Conservation (phyloP, 352 stramenopile genomes). For the Phytopythium litorale region DNA sequence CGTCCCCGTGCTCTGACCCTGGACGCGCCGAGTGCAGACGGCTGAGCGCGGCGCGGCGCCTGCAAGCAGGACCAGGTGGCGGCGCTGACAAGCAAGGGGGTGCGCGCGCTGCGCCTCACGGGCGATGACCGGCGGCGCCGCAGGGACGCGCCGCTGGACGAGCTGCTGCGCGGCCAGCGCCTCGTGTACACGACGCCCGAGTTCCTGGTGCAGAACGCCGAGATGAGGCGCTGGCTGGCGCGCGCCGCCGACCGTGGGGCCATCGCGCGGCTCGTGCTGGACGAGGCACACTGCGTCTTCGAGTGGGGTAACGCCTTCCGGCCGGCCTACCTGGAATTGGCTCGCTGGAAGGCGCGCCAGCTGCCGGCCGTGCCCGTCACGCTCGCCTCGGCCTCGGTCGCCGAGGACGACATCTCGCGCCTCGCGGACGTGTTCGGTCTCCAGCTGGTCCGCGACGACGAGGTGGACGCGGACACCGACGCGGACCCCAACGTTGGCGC, state of each 20-base stretch:
- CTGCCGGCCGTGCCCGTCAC: constrained; percentile 57
- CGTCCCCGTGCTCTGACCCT: constrained; percentile 2
- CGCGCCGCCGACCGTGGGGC: constrained; percentile 13
- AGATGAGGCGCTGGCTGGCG: constrained; percentile 48
- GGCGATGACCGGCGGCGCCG: constrained; percentile 20
- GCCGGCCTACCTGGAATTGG: constrained; percentile 62
- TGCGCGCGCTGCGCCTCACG: constrained; percentile 47
- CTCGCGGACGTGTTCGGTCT: constrained; percentile 53
- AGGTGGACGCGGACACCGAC: no score
- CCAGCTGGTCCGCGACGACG: constrained; percentile 12
- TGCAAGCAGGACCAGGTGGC: constrained; percentile 59
- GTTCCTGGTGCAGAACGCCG: constrained; percentile 61
- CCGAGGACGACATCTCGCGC: constrained; percentile 51
- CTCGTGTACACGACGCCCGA: constrained; percentile 83
- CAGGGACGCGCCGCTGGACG: constrained; percentile 15
- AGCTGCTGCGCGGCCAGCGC: constrained; percentile 34
- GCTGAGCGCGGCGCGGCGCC: background rate
- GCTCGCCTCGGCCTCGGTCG: constrained; percentile 66
- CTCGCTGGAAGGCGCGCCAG: constrained; percentile 43
- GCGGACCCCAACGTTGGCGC: background rate
- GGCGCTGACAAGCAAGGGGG: constrained; percentile 49
- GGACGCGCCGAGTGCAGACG: no score
- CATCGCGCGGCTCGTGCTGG: constrained; percentile 60
- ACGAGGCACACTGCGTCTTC: constrained; percentile 77
- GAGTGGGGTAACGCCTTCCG: constrained; percentile 81